phyloP scores from a whole-genome alignment of 1,284 basidiomycete species.

The Salmacisia buchloeana region DNA sequence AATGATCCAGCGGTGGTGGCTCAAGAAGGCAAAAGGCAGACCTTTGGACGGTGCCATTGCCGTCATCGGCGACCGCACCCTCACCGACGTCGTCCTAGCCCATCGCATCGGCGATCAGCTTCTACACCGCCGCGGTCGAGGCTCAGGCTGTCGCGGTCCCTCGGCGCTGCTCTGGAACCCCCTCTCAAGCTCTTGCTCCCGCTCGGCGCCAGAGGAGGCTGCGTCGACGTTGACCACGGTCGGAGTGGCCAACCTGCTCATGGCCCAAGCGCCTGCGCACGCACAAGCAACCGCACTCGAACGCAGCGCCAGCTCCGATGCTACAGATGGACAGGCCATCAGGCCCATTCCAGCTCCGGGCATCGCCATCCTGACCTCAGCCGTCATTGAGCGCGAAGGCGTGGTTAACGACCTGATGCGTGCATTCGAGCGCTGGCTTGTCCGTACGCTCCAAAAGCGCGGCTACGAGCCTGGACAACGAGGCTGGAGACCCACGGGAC shows the following conservation, averaged over 20 bases:
- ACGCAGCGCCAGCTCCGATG: too few relatives aligned
- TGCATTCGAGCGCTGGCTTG: constrained; percentile 28
- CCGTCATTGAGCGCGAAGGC: constrained; percentile 44
- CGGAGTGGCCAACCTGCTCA: background rate
- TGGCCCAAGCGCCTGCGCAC: background rate
- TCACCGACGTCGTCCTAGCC: constrained; percentile 83
- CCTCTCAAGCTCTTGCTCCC: constrained; percentile 8
- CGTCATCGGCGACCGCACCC: constrained; percentile 80
- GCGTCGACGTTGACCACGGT: constrained; percentile 13
- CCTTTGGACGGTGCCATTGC: constrained; percentile 56
- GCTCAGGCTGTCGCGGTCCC: constrained; percentile 2
- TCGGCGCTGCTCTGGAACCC: constrained; percentile 32
- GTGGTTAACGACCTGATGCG: constrained; percentile 45
- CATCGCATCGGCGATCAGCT: constrained; percentile 57
- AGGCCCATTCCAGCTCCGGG: constrained; percentile 23
- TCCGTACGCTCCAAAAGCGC: constrained; percentile 19
- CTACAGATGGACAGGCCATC: too few relatives aligned
- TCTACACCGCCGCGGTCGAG: constrained; percentile 11
- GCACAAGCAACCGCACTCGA: too few relatives aligned
- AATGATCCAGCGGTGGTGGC: too few relatives aligned
- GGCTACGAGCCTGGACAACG: constrained; percentile 26
- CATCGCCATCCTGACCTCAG: constrained; percentile 49
- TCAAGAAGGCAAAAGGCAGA: too few relatives aligned
- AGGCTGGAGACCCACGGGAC: constrained; percentile 17
- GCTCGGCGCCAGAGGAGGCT: background rate